Conservation (phyloP, 805 yeast species). For the Zygotorulaspora chibaensis region DNA sequence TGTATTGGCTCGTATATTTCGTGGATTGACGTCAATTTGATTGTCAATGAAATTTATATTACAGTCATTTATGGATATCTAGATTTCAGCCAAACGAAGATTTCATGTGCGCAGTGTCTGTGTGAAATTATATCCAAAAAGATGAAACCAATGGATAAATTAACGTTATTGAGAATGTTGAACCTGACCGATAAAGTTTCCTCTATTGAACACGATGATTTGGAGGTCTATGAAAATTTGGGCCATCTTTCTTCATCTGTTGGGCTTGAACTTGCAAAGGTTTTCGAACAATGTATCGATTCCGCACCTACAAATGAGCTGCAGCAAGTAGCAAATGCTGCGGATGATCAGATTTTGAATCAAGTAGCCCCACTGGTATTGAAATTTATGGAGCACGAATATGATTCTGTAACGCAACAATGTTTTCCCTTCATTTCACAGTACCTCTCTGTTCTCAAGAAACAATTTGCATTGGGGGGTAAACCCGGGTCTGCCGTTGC, state of each 20-base stretch:
- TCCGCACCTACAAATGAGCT: constrained; percentile 31
- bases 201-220: constrained; percentile 37
- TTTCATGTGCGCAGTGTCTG: constrained; percentile 49
- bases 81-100: constrained; percentile 44
- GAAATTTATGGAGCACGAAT: constrained; percentile 69
- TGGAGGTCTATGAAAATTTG: constrained; percentile 70
- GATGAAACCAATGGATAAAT: constrained; percentile 68
- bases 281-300: constrained; percentile 52
- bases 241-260: constrained; percentile 71
- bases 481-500: constrained; percentile 40
- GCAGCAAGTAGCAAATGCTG: constrained; percentile 36
- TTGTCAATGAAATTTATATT: constrained; percentile 59
- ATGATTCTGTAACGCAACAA: constrained; percentile 82
- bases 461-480: constrained; percentile 39
- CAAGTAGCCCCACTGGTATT: constrained; percentile 69
- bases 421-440: constrained; percentile 77
- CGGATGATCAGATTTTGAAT: constrained; percentile 47
- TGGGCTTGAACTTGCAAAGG: constrained; percentile 69
- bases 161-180: constrained; percentile 58
- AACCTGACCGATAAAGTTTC: constrained; percentile 54
- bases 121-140: constrained; percentile 68
- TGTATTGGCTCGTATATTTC: constrained; percentile 81
- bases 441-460: constrained; percentile 67
- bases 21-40: constrained; percentile 84
- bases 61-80: constrained; percentile 56